Evolutionary conservation across 352 stramenopile species (phyloP).

Genomic region (Plasmopara muralis): DNA sequence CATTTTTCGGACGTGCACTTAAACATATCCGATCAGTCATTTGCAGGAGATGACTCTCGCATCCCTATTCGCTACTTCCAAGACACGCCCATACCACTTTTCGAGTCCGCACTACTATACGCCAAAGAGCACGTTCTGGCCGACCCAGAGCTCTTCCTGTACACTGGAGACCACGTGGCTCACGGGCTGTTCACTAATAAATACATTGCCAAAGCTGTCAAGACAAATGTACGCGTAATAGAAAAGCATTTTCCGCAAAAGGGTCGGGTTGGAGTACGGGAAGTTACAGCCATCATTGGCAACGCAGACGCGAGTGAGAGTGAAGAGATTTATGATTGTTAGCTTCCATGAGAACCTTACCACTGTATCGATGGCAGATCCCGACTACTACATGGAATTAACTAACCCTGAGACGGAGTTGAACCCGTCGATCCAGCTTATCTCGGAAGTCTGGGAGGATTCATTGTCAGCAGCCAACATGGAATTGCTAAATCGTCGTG

Average conservation of each 20-base stretch:
- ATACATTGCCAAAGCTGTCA: slow-evolving; percentile 53
- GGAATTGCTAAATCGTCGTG: slow-evolving; percentile 50
- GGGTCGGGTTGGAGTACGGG: slow-evolving; percentile 16
- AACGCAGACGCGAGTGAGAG: slow-evolving; percentile 66
- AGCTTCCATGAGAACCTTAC: slow-evolving; percentile 36
- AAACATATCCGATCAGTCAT: slow-evolving; percentile 52
- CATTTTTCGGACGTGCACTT: slow-evolving; percentile 85
- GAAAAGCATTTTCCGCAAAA: slow-evolving; percentile 60
- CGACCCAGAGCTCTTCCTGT: slow-evolving; percentile 67
- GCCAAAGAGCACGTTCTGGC: slow-evolving; percentile 47
- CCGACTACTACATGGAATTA: background rate
- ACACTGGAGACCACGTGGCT: slow-evolving; percentile 71
- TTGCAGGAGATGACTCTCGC: slow-evolving; percentile 26
- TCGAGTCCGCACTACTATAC: slow-evolving; percentile 64
- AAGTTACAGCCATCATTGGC: slow-evolving; percentile 72
- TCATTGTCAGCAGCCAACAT: slow-evolving; percentile 56
- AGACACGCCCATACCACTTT: slow-evolving; percentile 47
- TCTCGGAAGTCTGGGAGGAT: slow-evolving; percentile 43
- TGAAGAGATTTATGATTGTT: slow-evolving; percentile 5
- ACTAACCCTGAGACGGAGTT: background rate
- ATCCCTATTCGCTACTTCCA: slow-evolving; percentile 43
- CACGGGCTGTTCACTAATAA: slow-evolving; percentile 57
- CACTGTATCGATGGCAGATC: slow-evolving; percentile 39
- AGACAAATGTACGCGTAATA: slow-evolving; percentile 57
- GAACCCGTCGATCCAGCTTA: background rate